Percentiles rank a stretch among this genome's conserved stretches.
Conservation (phyloP, 345 rosid genomes). For the Melaleuca alternifolia region DNA sequence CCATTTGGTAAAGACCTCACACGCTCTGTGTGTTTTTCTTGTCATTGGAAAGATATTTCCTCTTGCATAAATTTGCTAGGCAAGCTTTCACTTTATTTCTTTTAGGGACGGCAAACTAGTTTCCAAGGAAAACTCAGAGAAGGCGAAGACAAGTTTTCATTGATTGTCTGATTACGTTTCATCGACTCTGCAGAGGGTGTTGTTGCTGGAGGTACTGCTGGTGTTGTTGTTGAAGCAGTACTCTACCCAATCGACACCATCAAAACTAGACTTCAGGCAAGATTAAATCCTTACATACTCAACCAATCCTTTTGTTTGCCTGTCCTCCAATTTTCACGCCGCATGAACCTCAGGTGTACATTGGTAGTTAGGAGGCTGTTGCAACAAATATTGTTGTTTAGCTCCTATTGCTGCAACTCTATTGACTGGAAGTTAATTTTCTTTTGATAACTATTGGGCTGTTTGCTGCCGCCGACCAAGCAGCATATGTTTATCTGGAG, state of each 20-base stretch:
- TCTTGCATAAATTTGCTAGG: background rate
- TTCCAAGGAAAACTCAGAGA: background rate
- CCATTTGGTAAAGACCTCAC: background rate
- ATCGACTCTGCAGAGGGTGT: slow-evolving; percentile 40
- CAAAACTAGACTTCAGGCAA: slow-evolving; percentile 75
- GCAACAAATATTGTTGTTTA: background rate
- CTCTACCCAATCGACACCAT: slow-evolving; percentile 85
- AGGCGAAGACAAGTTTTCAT: background rate
- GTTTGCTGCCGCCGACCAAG: background rate
- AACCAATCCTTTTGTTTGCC: background rate
- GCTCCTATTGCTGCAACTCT: background rate
- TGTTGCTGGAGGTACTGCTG: slow-evolving; percentile 73
- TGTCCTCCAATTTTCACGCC: background rate
- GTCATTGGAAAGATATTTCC: background rate
- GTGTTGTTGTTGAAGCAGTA: slow-evolving; percentile 73
- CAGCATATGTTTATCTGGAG: background rate
- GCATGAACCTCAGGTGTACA: background rate
- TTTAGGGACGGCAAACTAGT: background rate
- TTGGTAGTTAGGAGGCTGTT: background rate
- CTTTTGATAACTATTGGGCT: background rate
- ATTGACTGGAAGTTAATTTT: background rate
- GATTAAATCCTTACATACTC: background rate
- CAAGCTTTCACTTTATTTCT: background rate
- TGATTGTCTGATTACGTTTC: background rate
- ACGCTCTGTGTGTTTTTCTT: background rate